Evolutionary conservation across 2,329 filamentous ascomycete genomes (phyloP).

Genomic region (Trichoderma sp.): DNA sequence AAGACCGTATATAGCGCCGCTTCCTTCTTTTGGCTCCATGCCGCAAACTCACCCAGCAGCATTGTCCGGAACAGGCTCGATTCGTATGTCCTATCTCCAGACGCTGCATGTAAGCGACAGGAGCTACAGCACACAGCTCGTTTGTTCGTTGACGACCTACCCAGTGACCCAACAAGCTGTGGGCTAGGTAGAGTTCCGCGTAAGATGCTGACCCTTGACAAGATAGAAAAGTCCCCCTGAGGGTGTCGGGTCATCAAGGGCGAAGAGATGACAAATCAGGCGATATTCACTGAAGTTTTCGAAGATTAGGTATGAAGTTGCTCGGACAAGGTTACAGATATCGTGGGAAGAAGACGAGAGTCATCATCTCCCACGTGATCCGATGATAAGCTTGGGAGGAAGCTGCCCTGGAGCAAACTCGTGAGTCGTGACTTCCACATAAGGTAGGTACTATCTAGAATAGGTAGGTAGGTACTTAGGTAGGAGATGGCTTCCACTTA

Average conservation of each 20-base stretch:
- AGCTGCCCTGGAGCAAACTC: neutral
- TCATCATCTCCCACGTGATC: neutral
- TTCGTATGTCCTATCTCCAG: neutral
- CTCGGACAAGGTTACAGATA: neutral
- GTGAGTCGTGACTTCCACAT: neutral
- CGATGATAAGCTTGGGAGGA: neutral
- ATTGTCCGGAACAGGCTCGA: neutral
- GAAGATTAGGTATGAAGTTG: too few species aligned
- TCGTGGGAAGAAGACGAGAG: neutral
- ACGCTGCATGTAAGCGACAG: neutral
- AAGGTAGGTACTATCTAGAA: too few species aligned
- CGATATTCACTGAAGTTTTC: too few species aligned
- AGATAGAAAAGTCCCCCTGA: too few species aligned
- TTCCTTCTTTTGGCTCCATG: neutral
- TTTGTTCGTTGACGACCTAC: too few species aligned
- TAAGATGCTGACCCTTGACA: neutral
- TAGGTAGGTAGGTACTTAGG: too few species aligned
- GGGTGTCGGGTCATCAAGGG: neutral
- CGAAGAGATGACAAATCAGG: neutral
- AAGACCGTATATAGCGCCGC: conserved; percentile 23
- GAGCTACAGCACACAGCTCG: too few species aligned
- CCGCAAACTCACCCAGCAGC: neutral
- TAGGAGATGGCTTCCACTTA: too few species aligned
- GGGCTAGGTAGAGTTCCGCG: neutral
- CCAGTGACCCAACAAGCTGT: too few species aligned